These are phyloP conservation scores for Shiraia sp. DNA, from an alignment of 2,329 filamentous ascomycete genomes.

Conservation along the genomic window DNA sequence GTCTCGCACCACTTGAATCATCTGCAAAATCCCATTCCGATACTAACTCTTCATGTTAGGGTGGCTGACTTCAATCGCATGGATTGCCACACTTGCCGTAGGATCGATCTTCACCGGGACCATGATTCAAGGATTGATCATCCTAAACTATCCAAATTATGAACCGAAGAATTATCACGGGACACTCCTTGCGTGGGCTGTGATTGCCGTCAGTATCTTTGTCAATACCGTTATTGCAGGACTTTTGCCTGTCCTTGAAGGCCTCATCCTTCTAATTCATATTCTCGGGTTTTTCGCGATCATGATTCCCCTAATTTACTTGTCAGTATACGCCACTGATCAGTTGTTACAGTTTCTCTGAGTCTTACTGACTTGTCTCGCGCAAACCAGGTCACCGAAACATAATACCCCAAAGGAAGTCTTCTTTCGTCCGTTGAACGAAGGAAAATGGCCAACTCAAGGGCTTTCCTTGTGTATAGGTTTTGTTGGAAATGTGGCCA, in stretches of 20 bases:
- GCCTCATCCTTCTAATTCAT: constrained; percentile 52
- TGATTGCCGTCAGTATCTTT: constrained; percentile 44
- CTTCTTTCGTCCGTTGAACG: constrained; percentile 52
- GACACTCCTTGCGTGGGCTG: constrained; percentile 53
- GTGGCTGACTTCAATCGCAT: constrained; percentile 48
- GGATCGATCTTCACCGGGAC: constrained; percentile 30
- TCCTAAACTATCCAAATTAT: constrained; percentile 46
- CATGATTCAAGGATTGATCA: constrained; percentile 37
- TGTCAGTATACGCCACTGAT: too few species aligned
- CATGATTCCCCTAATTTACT: constrained; percentile 50
- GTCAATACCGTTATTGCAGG: constrained; percentile 52
- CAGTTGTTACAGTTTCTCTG: too few species aligned
- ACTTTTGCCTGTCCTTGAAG: constrained; percentile 53
- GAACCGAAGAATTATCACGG: constrained; percentile 52
- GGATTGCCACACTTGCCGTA: constrained; percentile 42
- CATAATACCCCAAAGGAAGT: constrained; percentile 45
- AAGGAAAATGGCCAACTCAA: constrained; percentile 49
- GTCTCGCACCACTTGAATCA: too few species aligned
- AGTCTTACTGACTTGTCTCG: too few species aligned
- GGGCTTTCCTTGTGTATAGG: constrained; percentile 51
- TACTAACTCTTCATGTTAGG: constrained; percentile 33
- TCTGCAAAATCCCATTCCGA: neutral
- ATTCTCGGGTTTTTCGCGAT: constrained; percentile 56
- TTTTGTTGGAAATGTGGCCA: constrained; percentile 39
- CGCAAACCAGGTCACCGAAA: constrained; percentile 13